These are phyloP conservation scores for Hansenula sp. DNA, from an alignment of 1,139 yeast genomes.

Conservation along the genomic window DNA sequence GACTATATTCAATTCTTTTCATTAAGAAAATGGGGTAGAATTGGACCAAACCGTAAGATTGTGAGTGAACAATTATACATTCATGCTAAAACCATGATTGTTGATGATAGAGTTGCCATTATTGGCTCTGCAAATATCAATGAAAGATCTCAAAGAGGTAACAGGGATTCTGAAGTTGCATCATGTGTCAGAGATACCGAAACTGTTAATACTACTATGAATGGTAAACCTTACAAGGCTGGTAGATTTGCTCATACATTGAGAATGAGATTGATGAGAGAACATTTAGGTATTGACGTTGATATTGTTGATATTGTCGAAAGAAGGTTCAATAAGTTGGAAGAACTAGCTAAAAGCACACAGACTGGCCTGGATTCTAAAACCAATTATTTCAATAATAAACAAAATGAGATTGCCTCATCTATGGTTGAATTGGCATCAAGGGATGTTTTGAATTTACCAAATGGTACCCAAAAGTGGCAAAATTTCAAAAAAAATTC, in stretches of 20 bases:
- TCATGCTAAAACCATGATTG: slow-evolving; percentile 89
- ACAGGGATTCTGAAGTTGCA: slow-evolving; percentile 92
- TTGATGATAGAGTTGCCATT: slow-evolving; percentile 90
- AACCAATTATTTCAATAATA: slow-evolving; percentile 28
- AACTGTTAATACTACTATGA: slow-evolving; percentile 71
- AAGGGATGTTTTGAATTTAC: slow-evolving; percentile 53
- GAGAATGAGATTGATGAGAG: slow-evolving; percentile 91
- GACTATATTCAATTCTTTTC: slow-evolving; percentile 92
- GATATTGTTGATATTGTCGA: slow-evolving; percentile 85
- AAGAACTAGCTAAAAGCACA: slow-evolving; percentile 45
- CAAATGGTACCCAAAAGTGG: slow-evolving; percentile 48
- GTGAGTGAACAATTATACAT: slow-evolving; percentile 91
- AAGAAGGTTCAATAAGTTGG: slow-evolving; percentile 61
- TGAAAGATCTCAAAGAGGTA: slow-evolving; percentile 92
- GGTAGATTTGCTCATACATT: slow-evolving; percentile 88
- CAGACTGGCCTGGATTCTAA: slow-evolving; percentile 16
- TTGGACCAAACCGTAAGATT: slow-evolving; percentile 70
- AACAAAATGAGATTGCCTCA: slow-evolving; percentile 39
- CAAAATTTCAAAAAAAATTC: slow-evolving; percentile 27
- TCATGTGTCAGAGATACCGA: slow-evolving; percentile 83
- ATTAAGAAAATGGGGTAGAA: slow-evolving; percentile 90
- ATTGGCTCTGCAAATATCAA: slow-evolving; percentile 97
- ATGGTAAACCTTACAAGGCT: slow-evolving; percentile 74
- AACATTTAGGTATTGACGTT: slow-evolving; percentile 90
- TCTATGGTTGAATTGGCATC: slow-evolving; percentile 75